Base-by-base conservation (phyloP, 208 protist genomes). In the Leishmania turanica region DNA sequence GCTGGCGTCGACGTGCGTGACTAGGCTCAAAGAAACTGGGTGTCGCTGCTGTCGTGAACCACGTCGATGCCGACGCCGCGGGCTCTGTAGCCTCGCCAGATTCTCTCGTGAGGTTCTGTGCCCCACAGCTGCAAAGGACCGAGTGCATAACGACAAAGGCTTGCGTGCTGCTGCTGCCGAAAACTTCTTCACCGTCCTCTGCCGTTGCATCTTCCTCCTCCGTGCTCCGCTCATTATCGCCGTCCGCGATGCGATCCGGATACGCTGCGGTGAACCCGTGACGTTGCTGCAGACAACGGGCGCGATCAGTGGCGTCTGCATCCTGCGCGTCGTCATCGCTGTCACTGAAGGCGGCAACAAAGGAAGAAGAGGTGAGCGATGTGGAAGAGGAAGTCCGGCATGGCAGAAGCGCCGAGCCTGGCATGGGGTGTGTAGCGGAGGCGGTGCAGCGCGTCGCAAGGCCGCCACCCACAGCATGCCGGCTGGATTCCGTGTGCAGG, bases 81-180 rank as follows among this genome's bases (percentile, higher is more conserved):
- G 37, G n/a, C 19, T 3, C 71, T 9, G 71, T 1, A 58, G 71
- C 15, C 27, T 4, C 51, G 49, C 6, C 45, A 17, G 31, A 13
- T 21, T n/a, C 71, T 1, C 7, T 60, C 19, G 49, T 3, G 13
- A 37, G 42, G 49, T 42, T 37, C 15, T 77, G 54, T 1, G 9
- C 49, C 45, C 45, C 31, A 42, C 60, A 83, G 76, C 90, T 95
- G 81, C 92, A 95, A 54, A 89, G 80, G 17, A 62, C 74, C 0
- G 88, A 87, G 77, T 93, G 77, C 89, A 95, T 86, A 40, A 95
- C 78, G 53, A 93, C 27, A 7, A 34, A 47, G n/a, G 15, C 65
- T 15, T 42, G 65, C 75, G 82, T 86, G 91, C 6, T 13, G 78
- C 27, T 62, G 53, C 69, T 9, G 8, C 66, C 19, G 0, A 42